phyloP scores from a whole-genome alignment of 2,329 filamentous ascomycete genomes.

The Pleomassaria siparia region DNA sequence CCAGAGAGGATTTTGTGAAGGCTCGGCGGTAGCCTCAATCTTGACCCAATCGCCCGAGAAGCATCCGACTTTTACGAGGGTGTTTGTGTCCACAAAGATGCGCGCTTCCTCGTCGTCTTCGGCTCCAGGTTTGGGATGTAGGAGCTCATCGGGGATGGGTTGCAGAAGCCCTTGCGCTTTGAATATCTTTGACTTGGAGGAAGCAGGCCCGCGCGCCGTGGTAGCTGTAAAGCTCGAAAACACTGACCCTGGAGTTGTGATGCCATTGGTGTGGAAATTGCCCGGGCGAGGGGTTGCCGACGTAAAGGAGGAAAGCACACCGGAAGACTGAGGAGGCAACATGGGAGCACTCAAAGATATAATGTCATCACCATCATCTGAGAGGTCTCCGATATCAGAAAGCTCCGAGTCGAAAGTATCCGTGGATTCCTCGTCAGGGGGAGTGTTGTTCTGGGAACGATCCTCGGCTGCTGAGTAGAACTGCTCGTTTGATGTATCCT shows the following conservation, averaged over 20 bases:
- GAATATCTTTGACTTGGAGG: conserved; percentile 76
- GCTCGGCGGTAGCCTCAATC: conserved; percentile 75
- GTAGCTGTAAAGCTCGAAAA: conserved; percentile 86
- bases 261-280: conserved; percentile 70
- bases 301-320: conserved; percentile 76
- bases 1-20: conserved; percentile 67
- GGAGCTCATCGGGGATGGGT: conserved; percentile 71
- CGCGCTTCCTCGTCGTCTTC: conserved; percentile 88
- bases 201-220: conserved; percentile 70
- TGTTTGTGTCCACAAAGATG: conserved; percentile 85
- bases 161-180: conserved; percentile 76
- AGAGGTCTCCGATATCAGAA: conserved; percentile 75
- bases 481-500: conserved; percentile 85
- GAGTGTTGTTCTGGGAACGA: conserved; percentile 43
- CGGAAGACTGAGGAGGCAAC: conserved; percentile 74
- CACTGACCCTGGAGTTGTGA: conserved; percentile 81
- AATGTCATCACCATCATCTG: conserved; percentile 92
- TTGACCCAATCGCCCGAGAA: conserved; percentile 98
- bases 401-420: conserved; percentile 58
- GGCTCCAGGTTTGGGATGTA: conserved; percentile 79
- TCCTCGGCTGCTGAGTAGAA: conserved; percentile 94
- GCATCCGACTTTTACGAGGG: conserved; percentile 85
- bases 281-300: conserved; percentile 78
- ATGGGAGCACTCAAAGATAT: conserved; percentile 83
- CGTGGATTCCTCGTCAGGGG: conserved; percentile 44